These are phyloP conservation scores for Globisporangium lucens DNA, from an alignment of 352 stramenopile genomes.

Conservation along the genomic window DNA sequence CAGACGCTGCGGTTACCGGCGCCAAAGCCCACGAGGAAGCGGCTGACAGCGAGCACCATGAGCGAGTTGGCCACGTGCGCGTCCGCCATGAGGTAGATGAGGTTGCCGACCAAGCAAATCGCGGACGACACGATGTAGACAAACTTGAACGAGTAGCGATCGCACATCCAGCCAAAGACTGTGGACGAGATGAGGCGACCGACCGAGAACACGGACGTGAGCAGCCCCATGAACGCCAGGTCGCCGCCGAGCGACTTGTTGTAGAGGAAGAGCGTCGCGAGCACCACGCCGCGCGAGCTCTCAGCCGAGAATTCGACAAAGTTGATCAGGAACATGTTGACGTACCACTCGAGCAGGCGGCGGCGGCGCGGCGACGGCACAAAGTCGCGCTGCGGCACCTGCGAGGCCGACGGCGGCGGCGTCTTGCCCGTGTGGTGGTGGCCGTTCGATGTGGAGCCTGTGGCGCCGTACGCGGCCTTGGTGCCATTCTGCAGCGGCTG, in stretches of 20 bases:
- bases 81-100: slow-evolving; percentile 73
- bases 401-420: background rate
- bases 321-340: slow-evolving; percentile 83
- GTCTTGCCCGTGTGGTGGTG: slow-evolving; percentile 6
- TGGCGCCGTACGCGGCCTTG: slow-evolving; percentile 29
- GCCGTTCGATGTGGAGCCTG: slow-evolving; percentile 8
- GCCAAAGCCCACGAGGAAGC: slow-evolving; percentile 77
- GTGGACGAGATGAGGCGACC: slow-evolving; percentile 77
- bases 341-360: slow-evolving; percentile 60
- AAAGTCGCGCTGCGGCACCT: slow-evolving; percentile 29
- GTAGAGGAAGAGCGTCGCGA: slow-evolving; percentile 84
- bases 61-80: slow-evolving; percentile 54
- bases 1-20: slow-evolving; percentile 79
- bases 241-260: slow-evolving; percentile 75
- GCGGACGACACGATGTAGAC: slow-evolving; percentile 77
- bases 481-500: slow-evolving; percentile 11
- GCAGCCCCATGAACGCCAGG: slow-evolving; percentile 74
- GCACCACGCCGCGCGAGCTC: slow-evolving; percentile 69
- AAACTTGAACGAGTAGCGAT: slow-evolving; percentile 75
- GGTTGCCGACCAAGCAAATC: slow-evolving; percentile 72
- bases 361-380: slow-evolving; percentile 32
- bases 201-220: slow-evolving; percentile 83
- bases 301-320: slow-evolving; percentile 83
- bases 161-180: slow-evolving; percentile 83
- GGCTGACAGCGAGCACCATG: slow-evolving; percentile 45